phyloP scores from a whole-genome alignment of 169 alveolate genomes.

The Blepharisma undulans region DNA sequence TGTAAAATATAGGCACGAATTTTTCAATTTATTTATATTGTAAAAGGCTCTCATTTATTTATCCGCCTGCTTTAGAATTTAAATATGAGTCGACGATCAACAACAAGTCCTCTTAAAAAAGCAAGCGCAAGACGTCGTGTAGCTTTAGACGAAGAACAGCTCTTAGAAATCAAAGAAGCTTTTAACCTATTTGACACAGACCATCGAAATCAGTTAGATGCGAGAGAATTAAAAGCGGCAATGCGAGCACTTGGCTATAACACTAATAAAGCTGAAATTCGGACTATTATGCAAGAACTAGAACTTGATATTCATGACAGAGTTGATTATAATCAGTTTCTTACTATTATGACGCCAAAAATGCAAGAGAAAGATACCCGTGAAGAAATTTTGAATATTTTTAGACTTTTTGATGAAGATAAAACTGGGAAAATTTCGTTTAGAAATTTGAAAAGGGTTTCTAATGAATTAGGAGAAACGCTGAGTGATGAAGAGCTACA shows the following conservation, averaged over 20 bases:
- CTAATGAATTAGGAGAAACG: conserved; percentile 96
- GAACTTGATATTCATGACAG: conserved; percentile 89
- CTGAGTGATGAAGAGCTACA: conserved; percentile 96
- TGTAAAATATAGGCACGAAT: no score
- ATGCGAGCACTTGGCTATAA: conserved; percentile 98
- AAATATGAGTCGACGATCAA: not conserved
- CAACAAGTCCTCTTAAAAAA: conserved; percentile 19
- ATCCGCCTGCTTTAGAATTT: not conserved
- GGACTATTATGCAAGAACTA: conserved; percentile 74
- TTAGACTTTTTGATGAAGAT: conserved; percentile 95
- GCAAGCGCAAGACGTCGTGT: conserved; percentile 11
- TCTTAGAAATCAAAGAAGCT: conserved; percentile 95
- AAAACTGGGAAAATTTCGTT: conserved; percentile 92
- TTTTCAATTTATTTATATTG: no score
- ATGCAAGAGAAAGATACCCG: conserved; percentile 93
- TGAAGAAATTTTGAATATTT: conserved; percentile 95
- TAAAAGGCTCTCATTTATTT: no score
- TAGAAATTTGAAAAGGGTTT: conserved; percentile 94
- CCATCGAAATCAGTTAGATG: conserved; percentile 81
- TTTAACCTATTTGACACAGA: conserved; percentile 89
- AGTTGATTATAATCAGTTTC: conserved; percentile 49
- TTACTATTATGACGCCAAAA: conserved; percentile 77
- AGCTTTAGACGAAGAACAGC: conserved; percentile 1
- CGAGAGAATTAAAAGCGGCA: conserved; percentile 93
- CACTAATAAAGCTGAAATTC: conserved; percentile 95